These are phyloP conservation scores for Cercospora zeina DNA, from an alignment of 2,329 filamentous ascomycete genomes.

Conservation along the genomic window DNA sequence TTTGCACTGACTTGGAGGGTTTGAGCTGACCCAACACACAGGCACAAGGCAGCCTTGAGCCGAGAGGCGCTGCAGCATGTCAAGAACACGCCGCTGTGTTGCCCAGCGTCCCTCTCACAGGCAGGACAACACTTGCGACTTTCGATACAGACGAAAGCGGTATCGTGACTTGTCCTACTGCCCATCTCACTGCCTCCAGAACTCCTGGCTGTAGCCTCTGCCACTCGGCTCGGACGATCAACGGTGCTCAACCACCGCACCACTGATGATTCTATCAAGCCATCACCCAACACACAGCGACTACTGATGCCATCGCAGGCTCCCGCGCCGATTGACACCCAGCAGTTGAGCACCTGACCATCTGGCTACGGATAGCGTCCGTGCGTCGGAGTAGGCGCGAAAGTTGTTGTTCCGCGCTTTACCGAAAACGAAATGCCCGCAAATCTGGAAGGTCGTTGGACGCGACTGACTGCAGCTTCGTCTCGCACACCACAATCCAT, in stretches of 20 bases:
- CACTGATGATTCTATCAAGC: not conserved
- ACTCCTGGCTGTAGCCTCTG: not conserved
- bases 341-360: not conserved
- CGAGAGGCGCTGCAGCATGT: not conserved
- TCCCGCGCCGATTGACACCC: slow-evolving; percentile 1
- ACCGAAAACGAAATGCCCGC: slow-evolving; percentile 15
- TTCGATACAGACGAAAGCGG: not conserved
- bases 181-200: not conserved
- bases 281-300: not conserved
- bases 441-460: slow-evolving; percentile 15
- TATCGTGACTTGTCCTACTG: not conserved
- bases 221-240: not conserved
- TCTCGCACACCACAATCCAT: slow-evolving; percentile 16
- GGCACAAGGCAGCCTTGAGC: not conserved
- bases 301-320: slow-evolving; percentile 6
- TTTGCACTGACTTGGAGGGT: not conserved
- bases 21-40: not conserved
- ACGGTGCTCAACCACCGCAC: not conserved
- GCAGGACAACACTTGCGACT: not conserved
- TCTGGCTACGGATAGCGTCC: not conserved
- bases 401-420: slow-evolving; percentile 16
- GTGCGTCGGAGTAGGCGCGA: slow-evolving; percentile 3
- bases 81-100: not conserved
- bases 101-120: not conserved
- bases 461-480: slow-evolving; percentile 10